A percentile compares a stretch with the other conserved stretches of the same genome.
Evolutionary conservation across 768 basidiomycete species (phyloP).

Genomic region (Russula olivacea): DNA sequence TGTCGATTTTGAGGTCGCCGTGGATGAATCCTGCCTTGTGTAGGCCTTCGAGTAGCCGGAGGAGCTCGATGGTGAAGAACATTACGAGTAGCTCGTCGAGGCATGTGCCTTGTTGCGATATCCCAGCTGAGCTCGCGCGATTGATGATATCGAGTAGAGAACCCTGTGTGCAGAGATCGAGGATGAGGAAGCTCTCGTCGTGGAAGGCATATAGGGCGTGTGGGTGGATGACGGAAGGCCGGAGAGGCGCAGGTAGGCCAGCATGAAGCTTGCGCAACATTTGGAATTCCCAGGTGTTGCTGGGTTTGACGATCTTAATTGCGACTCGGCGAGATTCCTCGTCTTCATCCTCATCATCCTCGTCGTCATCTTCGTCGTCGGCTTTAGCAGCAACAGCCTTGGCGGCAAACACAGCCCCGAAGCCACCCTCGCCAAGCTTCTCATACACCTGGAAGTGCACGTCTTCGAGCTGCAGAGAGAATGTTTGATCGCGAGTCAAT

Average conservation of each 20-base stretch:
- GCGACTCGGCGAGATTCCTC: constrained; percentile 65
- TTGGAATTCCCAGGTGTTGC: constrained; percentile 89
- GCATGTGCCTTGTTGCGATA: constrained; percentile 73
- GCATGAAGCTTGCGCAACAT: constrained; percentile 73
- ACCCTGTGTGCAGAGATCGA: constrained; percentile 87
- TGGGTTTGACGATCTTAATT: constrained; percentile 85
- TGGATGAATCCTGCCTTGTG: constrained; percentile 86
- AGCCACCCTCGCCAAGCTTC: constrained; percentile 96
- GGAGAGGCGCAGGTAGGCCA: constrained; percentile 52
- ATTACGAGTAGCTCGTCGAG: constrained; percentile 91
- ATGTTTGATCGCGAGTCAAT: constrained; percentile 35
- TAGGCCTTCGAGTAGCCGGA: constrained; percentile 75
- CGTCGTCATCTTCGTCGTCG: constrained; percentile 36
- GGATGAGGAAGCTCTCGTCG: constrained; percentile 86
- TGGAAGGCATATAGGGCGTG: constrained; percentile 74
- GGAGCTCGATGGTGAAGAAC: constrained; percentile 91
- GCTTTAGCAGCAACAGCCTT: constrained; percentile 44
- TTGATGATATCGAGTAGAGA: constrained; percentile 91
- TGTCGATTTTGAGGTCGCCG: constrained; percentile 98
- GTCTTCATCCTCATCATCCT: constrained; percentile 41
- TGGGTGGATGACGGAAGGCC: constrained; percentile 67
- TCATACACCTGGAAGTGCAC: constrained; percentile 65
- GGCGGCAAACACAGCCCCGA: constrained; percentile 91
- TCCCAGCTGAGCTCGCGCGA: constrained; percentile 64
- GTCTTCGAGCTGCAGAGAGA: constrained; percentile 57